These are phyloP conservation scores for Chalciporus chontae DNA, from an alignment of 768 basidiomycete species.

Conservation along the genomic window DNA sequence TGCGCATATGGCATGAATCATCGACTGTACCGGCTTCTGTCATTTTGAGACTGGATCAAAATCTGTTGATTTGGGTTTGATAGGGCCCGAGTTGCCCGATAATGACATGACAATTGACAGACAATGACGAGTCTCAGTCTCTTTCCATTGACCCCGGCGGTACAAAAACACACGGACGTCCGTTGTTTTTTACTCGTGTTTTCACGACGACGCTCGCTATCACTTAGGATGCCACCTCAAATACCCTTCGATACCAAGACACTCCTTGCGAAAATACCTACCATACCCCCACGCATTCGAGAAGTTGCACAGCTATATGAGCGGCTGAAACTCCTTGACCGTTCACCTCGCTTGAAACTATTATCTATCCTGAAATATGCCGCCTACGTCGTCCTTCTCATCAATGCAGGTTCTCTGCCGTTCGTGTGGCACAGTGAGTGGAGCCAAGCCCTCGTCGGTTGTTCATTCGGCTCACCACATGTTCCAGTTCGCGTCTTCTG, in stretches of 20 bases:
- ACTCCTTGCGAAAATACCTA: conserved; percentile 15
- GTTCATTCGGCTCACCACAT: background rate
- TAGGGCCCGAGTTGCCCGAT: no score
- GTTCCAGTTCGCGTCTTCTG: conserved; percentile 50
- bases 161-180: background rate
- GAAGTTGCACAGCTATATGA: background rate
- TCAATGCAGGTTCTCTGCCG: conserved; percentile 61
- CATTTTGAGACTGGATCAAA: no score
- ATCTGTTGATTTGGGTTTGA: no score
- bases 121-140: no score
- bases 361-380: conserved; percentile 17
- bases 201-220: background rate
- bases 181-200: background rate
- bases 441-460: background rate
- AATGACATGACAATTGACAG: no score
- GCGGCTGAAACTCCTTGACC: conserved; percentile 2
- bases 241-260: conserved; percentile 1
- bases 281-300: conserved; percentile 1
- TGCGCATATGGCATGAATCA: no score
- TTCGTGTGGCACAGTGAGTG: conserved; percentile 66
- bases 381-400: conserved; percentile 43
- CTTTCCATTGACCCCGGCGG: no score
- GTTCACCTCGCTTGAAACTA: conserved; percentile 1
- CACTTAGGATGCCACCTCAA: conserved; percentile 13
- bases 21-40: no score